Evolutionary conservation across 768 basidiomycete genomes (phyloP).

Genomic region (Boletus rubropictus): DNA sequence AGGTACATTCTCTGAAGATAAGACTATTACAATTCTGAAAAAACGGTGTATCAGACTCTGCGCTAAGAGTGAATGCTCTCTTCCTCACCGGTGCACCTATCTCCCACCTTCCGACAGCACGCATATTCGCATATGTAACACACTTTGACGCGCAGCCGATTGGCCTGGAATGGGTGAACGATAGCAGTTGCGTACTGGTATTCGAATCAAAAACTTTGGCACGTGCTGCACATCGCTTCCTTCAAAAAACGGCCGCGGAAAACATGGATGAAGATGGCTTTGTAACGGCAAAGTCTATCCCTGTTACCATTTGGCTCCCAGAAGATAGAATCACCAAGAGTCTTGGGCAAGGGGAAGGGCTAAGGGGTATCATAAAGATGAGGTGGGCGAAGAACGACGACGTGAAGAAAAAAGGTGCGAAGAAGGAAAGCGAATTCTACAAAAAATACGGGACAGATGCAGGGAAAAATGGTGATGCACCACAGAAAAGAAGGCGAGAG

Average conservation of each 20-base stretch:
- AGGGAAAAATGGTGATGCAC: slow-evolving; percentile 51
- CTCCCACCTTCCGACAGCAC: slow-evolving; percentile 64
- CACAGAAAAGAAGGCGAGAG: slow-evolving; percentile 35
- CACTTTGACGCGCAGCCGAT: slow-evolving; percentile 72
- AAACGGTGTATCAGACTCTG: slow-evolving; percentile 34
- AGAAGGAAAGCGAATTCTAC: slow-evolving; percentile 71
- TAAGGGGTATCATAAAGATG: slow-evolving; percentile 64
- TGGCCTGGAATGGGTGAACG: slow-evolving; percentile 82
- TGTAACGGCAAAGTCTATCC: slow-evolving; percentile 62
- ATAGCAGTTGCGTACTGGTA: slow-evolving; percentile 75
- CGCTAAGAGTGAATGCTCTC: slow-evolving; percentile 59
- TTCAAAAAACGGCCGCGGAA: slow-evolving; percentile 50
- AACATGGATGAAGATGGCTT: slow-evolving; percentile 50
- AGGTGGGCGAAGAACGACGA: slow-evolving; percentile 71
- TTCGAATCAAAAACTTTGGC: slow-evolving; percentile 56
- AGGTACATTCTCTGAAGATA: slow-evolving; percentile 22
- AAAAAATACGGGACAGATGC: slow-evolving; percentile 61
- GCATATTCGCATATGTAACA: slow-evolving; percentile 76
- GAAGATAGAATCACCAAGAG: slow-evolving; percentile 71
- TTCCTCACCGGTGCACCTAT: slow-evolving; percentile 71
- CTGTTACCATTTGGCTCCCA: slow-evolving; percentile 71
- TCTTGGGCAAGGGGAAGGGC: slow-evolving; percentile 61
- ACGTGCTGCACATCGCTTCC: slow-evolving; percentile 41
- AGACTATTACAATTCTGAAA: neutral
- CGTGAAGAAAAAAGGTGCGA: slow-evolving; percentile 73